A percentile compares a stretch with the other conserved stretches of the same genome.
Evolutionary conservation across 2,329 filamentous ascomycete species (phyloP).

Genomic region (Penicillium sp.): DNA sequence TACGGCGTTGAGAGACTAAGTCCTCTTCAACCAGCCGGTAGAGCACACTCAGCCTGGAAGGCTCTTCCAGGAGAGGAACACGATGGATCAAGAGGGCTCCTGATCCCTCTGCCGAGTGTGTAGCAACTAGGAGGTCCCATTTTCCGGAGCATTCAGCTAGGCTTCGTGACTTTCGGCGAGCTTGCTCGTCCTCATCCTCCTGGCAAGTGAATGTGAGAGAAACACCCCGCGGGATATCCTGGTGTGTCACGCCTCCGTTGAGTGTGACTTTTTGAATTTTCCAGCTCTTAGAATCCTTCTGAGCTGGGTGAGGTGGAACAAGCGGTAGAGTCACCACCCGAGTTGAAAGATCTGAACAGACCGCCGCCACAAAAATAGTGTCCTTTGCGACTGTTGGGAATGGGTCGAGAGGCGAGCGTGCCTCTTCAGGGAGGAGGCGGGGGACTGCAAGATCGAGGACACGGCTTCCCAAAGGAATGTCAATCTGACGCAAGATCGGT

Average conservation of each 20-base stretch:
- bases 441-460: conserved; percentile 58
- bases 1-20: conserved; percentile 51
- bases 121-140: conserved; percentile 53
- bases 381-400: conserved; percentile 54
- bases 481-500: conserved; percentile 57
- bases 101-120: conserved; percentile 50
- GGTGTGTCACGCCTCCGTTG: conserved; percentile 52
- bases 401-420: conserved; percentile 45
- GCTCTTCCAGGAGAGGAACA: conserved; percentile 41
- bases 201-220: conserved; percentile 58
- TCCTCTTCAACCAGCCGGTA: conserved; percentile 41
- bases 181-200: conserved; percentile 35
- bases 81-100: conserved; percentile 52
- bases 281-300: conserved; percentile 40
- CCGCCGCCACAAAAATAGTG: conserved; percentile 57
- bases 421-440: conserved; percentile 48
- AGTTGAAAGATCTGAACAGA: conserved; percentile 61
- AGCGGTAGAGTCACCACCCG: conserved; percentile 60
- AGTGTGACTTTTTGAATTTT: conserved; percentile 56
- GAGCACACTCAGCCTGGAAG: conserved; percentile 18
- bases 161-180: conserved; percentile 37
- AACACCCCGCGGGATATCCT: conserved; percentile 55
- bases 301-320: conserved; percentile 52
- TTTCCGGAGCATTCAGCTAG: conserved; percentile 30
- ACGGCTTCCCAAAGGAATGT: conserved; percentile 57